phyloP scores from a whole-genome alignment of 495 filamentous ascomycete species.

The Trichodelitschia bisporula region DNA sequence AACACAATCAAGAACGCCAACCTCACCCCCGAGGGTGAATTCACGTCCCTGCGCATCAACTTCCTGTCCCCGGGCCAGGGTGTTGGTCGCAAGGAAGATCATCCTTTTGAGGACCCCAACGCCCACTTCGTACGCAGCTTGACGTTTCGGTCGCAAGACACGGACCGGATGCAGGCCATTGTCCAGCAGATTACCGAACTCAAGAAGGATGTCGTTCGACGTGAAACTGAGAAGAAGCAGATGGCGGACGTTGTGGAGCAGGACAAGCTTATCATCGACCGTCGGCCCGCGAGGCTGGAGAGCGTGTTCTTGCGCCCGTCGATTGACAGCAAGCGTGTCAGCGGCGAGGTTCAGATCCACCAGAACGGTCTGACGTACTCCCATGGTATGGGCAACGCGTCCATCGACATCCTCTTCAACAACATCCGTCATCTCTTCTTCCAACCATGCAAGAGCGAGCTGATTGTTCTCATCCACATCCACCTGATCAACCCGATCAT shows the following conservation, averaged over 20 bases:
- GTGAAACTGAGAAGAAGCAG: slow-evolving; percentile 96
- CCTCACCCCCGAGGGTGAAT: slow-evolving; percentile 47
- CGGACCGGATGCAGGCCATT: slow-evolving; percentile 67
- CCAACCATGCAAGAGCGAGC: slow-evolving; percentile 82
- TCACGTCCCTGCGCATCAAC: slow-evolving; percentile 84
- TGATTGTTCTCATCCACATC: slow-evolving; percentile 95
- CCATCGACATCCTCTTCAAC: slow-evolving; percentile 87
- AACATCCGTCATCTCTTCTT: slow-evolving; percentile 98
- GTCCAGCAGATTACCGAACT: slow-evolving; percentile 78
- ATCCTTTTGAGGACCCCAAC: slow-evolving; percentile 88
- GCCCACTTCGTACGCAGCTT: slow-evolving; percentile 91
- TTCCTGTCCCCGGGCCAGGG: slow-evolving; percentile 93
- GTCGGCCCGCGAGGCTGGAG: slow-evolving; percentile 61
- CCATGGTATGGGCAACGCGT: slow-evolving; percentile 60
- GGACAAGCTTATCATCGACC: slow-evolving; percentile 50
- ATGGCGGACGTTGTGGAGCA: slow-evolving; percentile 99
- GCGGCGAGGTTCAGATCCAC: slow-evolving; percentile 89
- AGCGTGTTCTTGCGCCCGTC: slow-evolving; percentile 86
- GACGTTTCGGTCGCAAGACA: slow-evolving; percentile 77
- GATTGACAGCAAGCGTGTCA: slow-evolving; percentile 84
- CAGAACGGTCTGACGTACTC: slow-evolving; percentile 96
- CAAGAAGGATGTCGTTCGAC: slow-evolving; percentile 68
- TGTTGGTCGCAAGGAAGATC: slow-evolving; percentile 92
- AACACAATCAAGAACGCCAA: slow-evolving; percentile 83
- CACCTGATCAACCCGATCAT: slow-evolving; percentile 96